Base-by-base conservation (phyloP, 208 protist species). In the Crithidia fasciculata region DNA sequence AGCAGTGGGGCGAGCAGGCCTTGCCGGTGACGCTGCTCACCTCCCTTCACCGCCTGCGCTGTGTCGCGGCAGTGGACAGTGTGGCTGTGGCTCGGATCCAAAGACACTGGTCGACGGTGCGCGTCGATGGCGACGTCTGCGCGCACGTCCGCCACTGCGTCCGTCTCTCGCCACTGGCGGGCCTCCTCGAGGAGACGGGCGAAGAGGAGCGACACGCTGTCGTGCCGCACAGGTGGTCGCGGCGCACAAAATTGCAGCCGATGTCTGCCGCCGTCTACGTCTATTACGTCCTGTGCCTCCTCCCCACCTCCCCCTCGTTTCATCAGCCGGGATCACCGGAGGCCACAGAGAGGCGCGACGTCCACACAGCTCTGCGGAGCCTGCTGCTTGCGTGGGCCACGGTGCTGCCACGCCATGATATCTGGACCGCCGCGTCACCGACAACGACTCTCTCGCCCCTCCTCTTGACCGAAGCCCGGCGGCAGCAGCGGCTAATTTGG, bases 1-100 rank as follows among this genome's bases (percentile, higher is more conserved):
- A 79, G 12, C 63, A 79, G 53, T 87, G 87, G 84, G 84, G 83
- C 16, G 69, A 78, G 71, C 56, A 53, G 64, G 72, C 52, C 49
- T 40, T 91, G 60, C 72, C 56, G 8, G 50, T 88, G 49, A 49
- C 80, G 37, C 64, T 71, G 16, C 67, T 88, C 5, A 87, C 76
- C 19, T 78, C 78, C 5, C 8, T 80, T 4, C 83, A 83, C 6
- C 74, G 83, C 7, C 62, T 86, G 2, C 54, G 80, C 39, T 10
- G 56, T 10, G 37, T 43, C 55, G 45, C 45, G 4, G 13, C 77
- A 15, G 49, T n/a, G 8, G 19, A 49, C 13, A 44, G 12, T 15
- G 52, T 39, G 6, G 59, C 41, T 8, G 60, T 63, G 45, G 44
- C 39, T 1, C n/a, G 13, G 41, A 50, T 85, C 44, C 72, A 78